Base-by-base conservation (phyloP, 768 basidiomycete species). In the Russula ochroleuca region DNA sequence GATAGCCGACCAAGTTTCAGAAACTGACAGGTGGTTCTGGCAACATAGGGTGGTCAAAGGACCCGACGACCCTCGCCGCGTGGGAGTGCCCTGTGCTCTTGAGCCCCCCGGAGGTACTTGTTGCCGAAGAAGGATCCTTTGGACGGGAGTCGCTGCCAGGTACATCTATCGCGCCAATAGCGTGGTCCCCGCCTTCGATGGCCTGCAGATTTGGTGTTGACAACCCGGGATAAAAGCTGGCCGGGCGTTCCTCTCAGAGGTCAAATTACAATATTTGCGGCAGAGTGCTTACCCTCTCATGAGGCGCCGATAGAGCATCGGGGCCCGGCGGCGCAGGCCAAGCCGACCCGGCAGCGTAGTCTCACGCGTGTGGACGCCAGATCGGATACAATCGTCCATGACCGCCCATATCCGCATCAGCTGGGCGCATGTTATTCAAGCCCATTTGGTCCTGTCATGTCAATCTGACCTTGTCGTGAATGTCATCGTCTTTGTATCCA, bases 361-460 rank as follows among this genome's bases (percentile, higher is more conserved):
- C 68, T 95, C 88, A 3, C 83, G 78, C 1, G 92, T 81, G 2
- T 90, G 87, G 10, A 98, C 94, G 21, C 95, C 95, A 2, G 82
- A 81, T 31, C 77, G 87, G 65, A 97, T 98, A 73, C 92, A 95
- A 61, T 87, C 84, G 71, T 96, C 93, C 95, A 97, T 97, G 5
- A 94, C 92, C 59, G 78, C 71, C 94, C 94, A 96, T 52, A 95
- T 93, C 31, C 83, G 82, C 80, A 85, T 83, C 67, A 92, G 80
- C 78, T 77, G 55, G 23, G 23, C 31, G 28, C 23, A 56, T 11
- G 41, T 60, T 38, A 51, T 63, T 59, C 28, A 55, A 50, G 14
- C 49, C 43, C 13, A 59, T 53, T 40, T 50, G 38, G 49, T 53
- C 13, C 19, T 25, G 33, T 51, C 50, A n/a, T 45, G 28, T 40